A percentile compares a stretch with the other conserved stretches of the same genome.
Conservation (phyloP, 2,329 filamentous ascomycete species). For the Apiospora koreana region DNA sequence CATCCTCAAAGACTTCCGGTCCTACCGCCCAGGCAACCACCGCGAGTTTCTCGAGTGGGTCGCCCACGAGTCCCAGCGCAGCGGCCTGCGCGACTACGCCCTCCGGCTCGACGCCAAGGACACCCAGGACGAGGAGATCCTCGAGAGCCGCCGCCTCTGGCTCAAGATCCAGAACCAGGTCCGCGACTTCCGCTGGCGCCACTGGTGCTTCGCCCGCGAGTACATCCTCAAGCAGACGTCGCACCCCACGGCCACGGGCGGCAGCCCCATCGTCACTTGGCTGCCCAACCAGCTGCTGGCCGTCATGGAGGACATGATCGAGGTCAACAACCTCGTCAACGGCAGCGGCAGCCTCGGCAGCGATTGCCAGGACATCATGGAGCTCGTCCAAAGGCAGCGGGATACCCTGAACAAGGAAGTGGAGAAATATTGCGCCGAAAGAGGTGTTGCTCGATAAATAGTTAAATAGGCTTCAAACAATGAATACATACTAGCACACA, state of each 20-base stretch:
- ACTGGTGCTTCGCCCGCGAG: constrained; percentile 84
- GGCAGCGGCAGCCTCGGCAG: constrained; percentile 46
- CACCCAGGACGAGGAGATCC: constrained; percentile 32
- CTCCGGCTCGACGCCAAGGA: constrained; percentile 39
- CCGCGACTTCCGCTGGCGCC: constrained; percentile 78
- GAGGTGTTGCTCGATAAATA: constrained; percentile 32
- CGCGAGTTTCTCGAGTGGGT: constrained; percentile 81
- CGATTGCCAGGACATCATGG: constrained; percentile 64
- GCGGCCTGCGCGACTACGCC: constrained; percentile 61
- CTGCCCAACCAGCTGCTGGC: constrained; percentile 79
- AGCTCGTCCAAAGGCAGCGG: constrained; percentile 62
- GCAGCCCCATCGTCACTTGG: constrained; percentile 83
- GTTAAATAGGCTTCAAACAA: background rate
- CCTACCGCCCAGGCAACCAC: constrained; percentile 88
- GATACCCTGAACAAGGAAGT: constrained; percentile 73
- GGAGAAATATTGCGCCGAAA: constrained; percentile 70
- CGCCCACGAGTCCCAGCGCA: constrained; percentile 45
- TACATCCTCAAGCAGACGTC: constrained; percentile 79
- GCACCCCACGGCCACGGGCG: constrained; percentile 78
- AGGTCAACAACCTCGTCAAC: constrained; percentile 51
- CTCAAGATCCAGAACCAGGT: constrained; percentile 71
- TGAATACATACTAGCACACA: background rate
- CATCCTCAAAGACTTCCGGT: constrained; percentile 85
- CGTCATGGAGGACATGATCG: constrained; percentile 70
- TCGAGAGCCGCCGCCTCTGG: constrained; percentile 60